These are phyloP conservation scores for Fusarium aywerte DNA, from an alignment of 2,329 filamentous ascomycete genomes.

Conservation along the genomic window DNA sequence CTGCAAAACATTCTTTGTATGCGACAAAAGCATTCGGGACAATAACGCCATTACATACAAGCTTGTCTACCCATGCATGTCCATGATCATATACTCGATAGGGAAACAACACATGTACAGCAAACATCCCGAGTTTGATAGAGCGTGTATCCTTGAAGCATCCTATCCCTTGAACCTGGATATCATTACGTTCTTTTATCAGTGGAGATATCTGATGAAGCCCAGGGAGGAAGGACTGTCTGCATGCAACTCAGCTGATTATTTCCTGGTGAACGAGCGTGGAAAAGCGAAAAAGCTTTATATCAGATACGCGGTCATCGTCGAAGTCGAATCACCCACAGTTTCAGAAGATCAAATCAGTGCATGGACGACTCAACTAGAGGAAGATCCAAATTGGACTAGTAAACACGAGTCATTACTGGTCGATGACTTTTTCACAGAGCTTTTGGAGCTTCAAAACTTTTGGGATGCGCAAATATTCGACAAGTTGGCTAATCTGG, in stretches of 20 bases:
- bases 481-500: neutral
- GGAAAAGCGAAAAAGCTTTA: neutral
- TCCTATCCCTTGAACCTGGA: neutral
- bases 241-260: neutral
- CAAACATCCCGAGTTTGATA: conserved; percentile 5
- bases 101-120: neutral
- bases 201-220: conserved; percentile 10
- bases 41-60: neutral
- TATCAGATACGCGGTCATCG: neutral
- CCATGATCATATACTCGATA: neutral
- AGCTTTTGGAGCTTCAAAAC: neutral
- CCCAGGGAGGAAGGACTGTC: neutral
- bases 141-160: neutral
- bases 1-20: conserved; percentile 7
- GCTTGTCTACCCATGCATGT: conserved; percentile 7
- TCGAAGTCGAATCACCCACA: neutral
- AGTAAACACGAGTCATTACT: conserved; percentile 1
- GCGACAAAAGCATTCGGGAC: neutral
- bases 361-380: conserved; percentile 6
- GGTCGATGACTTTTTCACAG: neutral
- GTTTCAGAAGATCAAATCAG: neutral
- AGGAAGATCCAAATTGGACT: conserved; percentile 2
- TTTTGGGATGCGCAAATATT: neutral
- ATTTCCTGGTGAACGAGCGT: neutral
- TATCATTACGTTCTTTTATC: conserved; percentile 9